phyloP scores from a whole-genome alignment of 2,329 filamentous ascomycete genomes.

The Ophiognomonia clavigignenti-juglandacearum region DNA sequence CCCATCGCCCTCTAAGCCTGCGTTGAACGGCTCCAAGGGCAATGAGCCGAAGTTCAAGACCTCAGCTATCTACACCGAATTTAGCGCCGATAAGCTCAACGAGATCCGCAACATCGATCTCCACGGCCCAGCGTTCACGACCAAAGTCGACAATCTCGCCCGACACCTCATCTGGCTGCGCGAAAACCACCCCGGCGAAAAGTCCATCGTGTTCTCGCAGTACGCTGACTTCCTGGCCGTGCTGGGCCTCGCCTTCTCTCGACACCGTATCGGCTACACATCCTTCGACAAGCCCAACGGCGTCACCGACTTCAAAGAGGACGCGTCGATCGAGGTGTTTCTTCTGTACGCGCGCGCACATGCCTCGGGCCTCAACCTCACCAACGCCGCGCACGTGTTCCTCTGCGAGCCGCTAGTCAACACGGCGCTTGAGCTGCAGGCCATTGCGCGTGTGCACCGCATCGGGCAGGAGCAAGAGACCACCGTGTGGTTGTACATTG shows the following conservation, averaged over 20 bases:
- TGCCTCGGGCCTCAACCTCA: conserved; percentile 82
- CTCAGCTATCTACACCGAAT: conserved; percentile 68
- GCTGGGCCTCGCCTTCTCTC: conserved; percentile 62
- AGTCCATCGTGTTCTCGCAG: conserved; percentile 93
- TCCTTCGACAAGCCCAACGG: conserved; percentile 66
- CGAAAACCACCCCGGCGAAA: conserved; percentile 76
- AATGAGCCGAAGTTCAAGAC: conserved; percentile 23
- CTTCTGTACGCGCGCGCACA: conserved; percentile 85
- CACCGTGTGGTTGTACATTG: conserved; percentile 91
- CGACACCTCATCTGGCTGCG: conserved; percentile 84
- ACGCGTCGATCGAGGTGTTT: conserved; percentile 74
- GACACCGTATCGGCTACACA: conserved; percentile 68
- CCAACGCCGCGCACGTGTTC: conserved; percentile 91
- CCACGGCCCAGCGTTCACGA: conserved; percentile 69
- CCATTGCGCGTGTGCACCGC: conserved; percentile 88
- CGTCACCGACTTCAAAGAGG: conserved; percentile 70
- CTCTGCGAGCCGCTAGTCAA: conserved; percentile 92
- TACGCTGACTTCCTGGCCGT: conserved; percentile 73
- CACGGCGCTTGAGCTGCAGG: conserved; percentile 88
- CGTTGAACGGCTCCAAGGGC: conserved; percentile 9
- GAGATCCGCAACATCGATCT: conserved; percentile 82
- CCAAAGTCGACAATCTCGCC: conserved; percentile 80
- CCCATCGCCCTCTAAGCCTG: conserved; percentile 21
- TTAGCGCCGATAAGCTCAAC: conserved; percentile 64
- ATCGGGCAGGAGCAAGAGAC: conserved; percentile 87